phyloP scores from a whole-genome alignment of 1,139 yeast genomes.

The Starmera stellimalicola region DNA sequence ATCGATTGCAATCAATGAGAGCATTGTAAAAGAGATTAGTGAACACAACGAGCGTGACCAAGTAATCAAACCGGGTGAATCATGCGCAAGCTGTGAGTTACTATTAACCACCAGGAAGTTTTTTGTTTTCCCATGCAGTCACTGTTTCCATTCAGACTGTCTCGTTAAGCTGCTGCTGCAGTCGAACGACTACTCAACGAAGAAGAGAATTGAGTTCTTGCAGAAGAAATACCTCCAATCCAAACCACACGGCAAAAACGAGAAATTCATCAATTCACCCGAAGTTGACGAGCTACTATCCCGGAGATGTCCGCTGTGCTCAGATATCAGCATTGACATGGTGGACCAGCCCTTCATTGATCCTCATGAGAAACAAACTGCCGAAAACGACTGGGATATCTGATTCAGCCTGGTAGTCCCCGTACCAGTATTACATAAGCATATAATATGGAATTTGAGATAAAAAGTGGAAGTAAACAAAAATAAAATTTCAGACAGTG shows the following conservation, averaged over 20 bases:
- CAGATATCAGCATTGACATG: slow-evolving; percentile 61
- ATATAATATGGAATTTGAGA: not conserved
- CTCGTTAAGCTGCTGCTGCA: slow-evolving; percentile 48
- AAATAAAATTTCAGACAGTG: not conserved
- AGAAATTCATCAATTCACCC: slow-evolving; percentile 20
- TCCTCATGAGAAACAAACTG: not conserved
- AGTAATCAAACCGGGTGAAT: slow-evolving; percentile 73
- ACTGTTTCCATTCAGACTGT: slow-evolving; percentile 87
- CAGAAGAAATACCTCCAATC: slow-evolving; percentile 30
- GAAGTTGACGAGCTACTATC: slow-evolving; percentile 50
- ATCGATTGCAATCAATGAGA: slow-evolving; percentile 54
- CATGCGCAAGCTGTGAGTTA: slow-evolving; percentile 63
- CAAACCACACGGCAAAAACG: slow-evolving; percentile 16
- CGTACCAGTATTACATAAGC: not conserved
- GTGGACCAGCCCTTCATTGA: slow-evolving; percentile 46
- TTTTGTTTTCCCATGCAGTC: slow-evolving; percentile 82
- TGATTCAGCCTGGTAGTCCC: slow-evolving; percentile 3
- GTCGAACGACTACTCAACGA: slow-evolving; percentile 60
- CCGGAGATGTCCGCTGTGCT: slow-evolving; percentile 71
- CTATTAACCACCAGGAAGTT: slow-evolving; percentile 68
- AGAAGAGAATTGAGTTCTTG: slow-evolving; percentile 48
- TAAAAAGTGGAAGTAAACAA: not conserved
- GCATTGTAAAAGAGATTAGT: slow-evolving; percentile 50
- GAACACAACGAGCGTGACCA: slow-evolving; percentile 39
- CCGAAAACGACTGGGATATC: slow-evolving; percentile 11